These are phyloP conservation scores for Allodekkera sacchari DNA, from an alignment of 805 yeast species.

Conservation along the genomic window DNA sequence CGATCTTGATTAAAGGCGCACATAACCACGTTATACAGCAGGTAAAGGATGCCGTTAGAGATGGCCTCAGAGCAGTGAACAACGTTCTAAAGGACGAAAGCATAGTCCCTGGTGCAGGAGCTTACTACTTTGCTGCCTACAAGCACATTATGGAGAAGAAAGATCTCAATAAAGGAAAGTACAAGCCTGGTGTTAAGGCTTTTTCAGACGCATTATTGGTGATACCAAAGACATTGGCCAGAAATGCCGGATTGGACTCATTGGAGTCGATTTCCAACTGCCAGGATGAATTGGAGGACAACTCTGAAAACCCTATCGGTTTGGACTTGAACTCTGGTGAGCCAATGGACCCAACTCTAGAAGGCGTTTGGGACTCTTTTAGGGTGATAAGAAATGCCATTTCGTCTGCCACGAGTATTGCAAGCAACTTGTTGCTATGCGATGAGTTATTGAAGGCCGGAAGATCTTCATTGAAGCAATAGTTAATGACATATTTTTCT, in stretches of 20 bases:
- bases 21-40: conserved; percentile 83
- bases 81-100: conserved; percentile 80
- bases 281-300: conserved; percentile 81
- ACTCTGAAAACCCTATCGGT: conserved; percentile 80
- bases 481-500: conserved; percentile 3
- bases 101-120: conserved; percentile 96
- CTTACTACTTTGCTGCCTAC: conserved; percentile 81
- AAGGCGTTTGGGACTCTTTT: conserved; percentile 95
- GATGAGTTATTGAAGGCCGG: conserved; percentile 98
- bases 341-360: conserved; percentile 89
- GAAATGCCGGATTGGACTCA: conserved; percentile 90
- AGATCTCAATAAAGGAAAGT: conserved; percentile 63
- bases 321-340: conserved; percentile 87
- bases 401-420: conserved; percentile 88
- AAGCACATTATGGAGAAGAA: conserved; percentile 52
- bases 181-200: conserved; percentile 85
- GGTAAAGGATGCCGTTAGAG: conserved; percentile 95
- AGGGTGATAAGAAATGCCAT: conserved; percentile 90
- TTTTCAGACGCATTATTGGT: conserved; percentile 87
- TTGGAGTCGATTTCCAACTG: conserved; percentile 82
- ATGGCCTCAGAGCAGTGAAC: conserved; percentile 91
- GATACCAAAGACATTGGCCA: conserved; percentile 86
- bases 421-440: conserved; percentile 84
- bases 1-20: conserved; percentile 89
- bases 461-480: conserved; percentile 75